Base-by-base conservation (phyloP, 2,329 filamentous ascomycete genomes). In the Fusarium protoensiforme region DNA sequence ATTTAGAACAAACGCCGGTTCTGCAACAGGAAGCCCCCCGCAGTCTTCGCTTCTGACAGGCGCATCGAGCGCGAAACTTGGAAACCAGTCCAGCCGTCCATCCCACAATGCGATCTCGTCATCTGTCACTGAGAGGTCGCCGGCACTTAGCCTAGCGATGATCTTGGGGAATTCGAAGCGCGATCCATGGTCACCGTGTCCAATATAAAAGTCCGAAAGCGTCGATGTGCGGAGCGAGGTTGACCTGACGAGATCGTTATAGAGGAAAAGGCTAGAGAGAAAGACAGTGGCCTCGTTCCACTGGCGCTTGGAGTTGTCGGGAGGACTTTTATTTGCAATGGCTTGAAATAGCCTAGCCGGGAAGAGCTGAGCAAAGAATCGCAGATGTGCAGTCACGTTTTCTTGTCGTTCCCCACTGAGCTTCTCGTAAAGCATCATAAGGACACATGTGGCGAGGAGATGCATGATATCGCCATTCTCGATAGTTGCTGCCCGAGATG, bases 171-270 rank as follows among this genome's bases (percentile, higher is more conserved):
- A 74, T 22, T 53, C 41, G 24, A 72, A 75, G 2, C 60, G 48
- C 9, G 31, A 14, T 7, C 14, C 29, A 3, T 46, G 10, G 13
- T 33, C 22, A 5, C 24, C 10, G 22, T 18, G 27, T 24, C 41
- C 35, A 7, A 72, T 31, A 31, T 76, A 70, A 48, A 71, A 75
- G 22, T 51, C 51, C 5, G 72, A 74, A 4, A 75, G 36, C 1
- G 73, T 68, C 7, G 65, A 36, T 7, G 58, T 68, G 16, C 60
- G 29, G 1, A 68, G 39, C 1, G 69, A 73, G 3, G 72, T 75
- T 3, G 74, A 68, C 16, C 65, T 46, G 13, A 75, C 71, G 2
- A 74, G 67, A 27, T 75, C 73, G 53, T 74, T 73, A 41, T 75
- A 74, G 4, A 73, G 56, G 24, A 75, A 75, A 0, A 74, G 48